Evolutionary conservation across 176 grass and related monocot species (phyloP), one percentile per base, ranked within the genome.

Genomic region (Phoenix dactylifera): DNA sequence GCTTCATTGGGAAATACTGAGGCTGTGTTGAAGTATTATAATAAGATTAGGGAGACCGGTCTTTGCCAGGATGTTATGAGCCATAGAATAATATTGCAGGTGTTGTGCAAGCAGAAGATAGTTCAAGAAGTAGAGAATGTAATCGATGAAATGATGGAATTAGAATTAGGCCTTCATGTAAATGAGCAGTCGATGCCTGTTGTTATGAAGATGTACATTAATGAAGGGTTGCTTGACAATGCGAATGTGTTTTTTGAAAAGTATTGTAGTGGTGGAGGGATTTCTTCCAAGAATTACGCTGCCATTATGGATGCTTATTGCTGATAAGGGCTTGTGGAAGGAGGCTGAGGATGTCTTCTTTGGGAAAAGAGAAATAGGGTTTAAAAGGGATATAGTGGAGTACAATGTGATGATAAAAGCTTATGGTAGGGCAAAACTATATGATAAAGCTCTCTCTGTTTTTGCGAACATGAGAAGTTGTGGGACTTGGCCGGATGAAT

Each of bases 321-420:
- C 75, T 20, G 78, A 79, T 26, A 79, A 63, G 67, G 68, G 24
- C 51, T 50, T 89, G 4, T 89, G 86, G 86, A 52, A 85, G 65
- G 81, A 79, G 65, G 82, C 86, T 0, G 86, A 85, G 68, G 50
- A 54, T 82, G 53, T 85, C 50, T 85, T 89, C 72, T 64, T 69
- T 54, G 63, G 59, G 15, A 63, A 73, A 54, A 82, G 67, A 63
- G 66, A 28, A 52, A 30, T 54, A 17, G 24, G 9, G 14, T 58
- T 70, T 14, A 63, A 63, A 15, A 79, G 74, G 51, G 86, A 82
- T 25, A 64, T 82, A 50, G 71, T 79, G 35, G 82, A 85, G 62
- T 89, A 85, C 48, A 89, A 85, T 82, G 82, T 89, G 19, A 77
- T 89, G 72, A 22, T 89, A 55, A 89, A 89, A 73, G 67, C 82